Base-by-base conservation (phyloP, 169 alveolate genomes). In the Cryptosporidium ubiquitum region DNA sequence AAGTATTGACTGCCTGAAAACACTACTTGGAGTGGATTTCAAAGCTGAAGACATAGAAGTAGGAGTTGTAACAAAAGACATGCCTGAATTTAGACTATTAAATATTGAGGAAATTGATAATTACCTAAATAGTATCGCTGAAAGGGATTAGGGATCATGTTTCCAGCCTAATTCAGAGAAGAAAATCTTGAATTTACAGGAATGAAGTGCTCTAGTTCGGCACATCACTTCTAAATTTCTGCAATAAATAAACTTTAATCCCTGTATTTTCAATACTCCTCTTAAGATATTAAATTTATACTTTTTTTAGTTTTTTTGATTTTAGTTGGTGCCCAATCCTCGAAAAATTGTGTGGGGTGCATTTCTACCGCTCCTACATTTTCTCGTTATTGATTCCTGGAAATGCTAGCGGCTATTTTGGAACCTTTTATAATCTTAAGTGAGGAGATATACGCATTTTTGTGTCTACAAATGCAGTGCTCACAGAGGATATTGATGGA, bases 1-100 rank as follows among this genome's bases (percentile, higher is more conserved):
- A 31, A 52, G 84, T 39, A 73, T 85, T 23, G 84, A 49, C 31
- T 69, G 84, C 40, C 68, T 85, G 14, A 58, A 85, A 40, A 69
- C 85, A 33, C 84, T 86, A 20, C 51, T 92, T 20, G 93, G 93
- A n/a, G 91, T 92, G 49, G 96, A 93, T 58, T 93, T 94, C 84
- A 95, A 95, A 69, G 95, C 98, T n/a, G 93, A 92, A 58, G 97
- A 95, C 75, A 96, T 96, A 51, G 99, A 96, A 91, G 95, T 96
- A 66, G 99, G 97, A 6, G 91, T 96, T 42, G 96, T 95, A 52
- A 95, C 98, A 35, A 85, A 74, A 40, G 94, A 92, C 33, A 93
- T 93, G 86, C 96, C 96, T 1, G 91, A 91, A 70, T 96, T 96
- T 91, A 93, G 96, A 68, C 96, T 93, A 57, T 93, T 96, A 47